Evolutionary conservation across 306 rosid genomes (phyloP).

Genomic region (Quercus rubra): DNA sequence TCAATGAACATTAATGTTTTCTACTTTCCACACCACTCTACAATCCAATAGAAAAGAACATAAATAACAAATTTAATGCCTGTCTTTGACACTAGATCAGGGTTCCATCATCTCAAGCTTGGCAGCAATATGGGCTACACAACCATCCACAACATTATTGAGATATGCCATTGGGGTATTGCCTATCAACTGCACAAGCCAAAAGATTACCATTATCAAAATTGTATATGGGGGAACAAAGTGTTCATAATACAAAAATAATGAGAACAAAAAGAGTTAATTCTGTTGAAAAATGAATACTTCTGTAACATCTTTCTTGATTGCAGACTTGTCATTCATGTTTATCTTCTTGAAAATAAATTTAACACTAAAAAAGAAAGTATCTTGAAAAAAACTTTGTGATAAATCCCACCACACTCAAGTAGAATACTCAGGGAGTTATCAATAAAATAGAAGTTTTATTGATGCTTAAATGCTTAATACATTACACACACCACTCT

Average conservation of each 20-base stretch:
- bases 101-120: conserved; percentile 78
- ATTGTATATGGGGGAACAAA: background rate
- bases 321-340: conserved; percentile 53
- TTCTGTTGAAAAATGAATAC: conserved; percentile 30
- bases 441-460: no score
- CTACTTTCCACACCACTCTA: background rate
- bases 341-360: conserved; percentile 7
- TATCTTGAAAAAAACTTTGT: no score
- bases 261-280: background rate
- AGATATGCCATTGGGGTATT: conserved; percentile 72
- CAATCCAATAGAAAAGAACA: background rate
- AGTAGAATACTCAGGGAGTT: no score
- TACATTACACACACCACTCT: no score
- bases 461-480: no score
- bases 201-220: background rate
- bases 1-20: background rate
- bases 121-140: conserved; percentile 70
- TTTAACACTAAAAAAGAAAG: no score
- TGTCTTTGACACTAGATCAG: conserved; percentile 72
- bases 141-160: conserved; percentile 67
- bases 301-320: conserved; percentile 75
- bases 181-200: conserved; percentile 53
- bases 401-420: no score
- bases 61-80: conserved; percentile 21
- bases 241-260: no score